phyloP scores from a whole-genome alignment of 108 stramenopile species.

The Cyclotella sp. region DNA sequence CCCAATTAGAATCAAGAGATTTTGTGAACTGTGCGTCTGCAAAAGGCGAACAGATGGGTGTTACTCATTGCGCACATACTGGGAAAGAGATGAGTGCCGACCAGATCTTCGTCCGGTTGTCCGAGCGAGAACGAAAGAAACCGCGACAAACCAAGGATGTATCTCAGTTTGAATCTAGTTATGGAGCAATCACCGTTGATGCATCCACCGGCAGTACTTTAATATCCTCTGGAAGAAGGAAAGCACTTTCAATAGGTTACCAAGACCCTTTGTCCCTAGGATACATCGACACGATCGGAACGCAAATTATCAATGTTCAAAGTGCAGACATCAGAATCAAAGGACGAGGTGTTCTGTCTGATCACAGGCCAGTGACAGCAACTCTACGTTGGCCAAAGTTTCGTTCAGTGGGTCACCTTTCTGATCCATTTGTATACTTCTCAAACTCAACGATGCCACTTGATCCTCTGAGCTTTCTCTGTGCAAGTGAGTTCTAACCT shows the following conservation, averaged over 20 bases:
- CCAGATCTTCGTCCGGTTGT: constrained; percentile 39
- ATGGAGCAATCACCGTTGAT: not conserved
- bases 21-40: constrained; percentile 53
- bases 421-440: constrained; percentile 6
- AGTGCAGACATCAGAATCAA: constrained; percentile 32
- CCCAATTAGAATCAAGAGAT: constrained; percentile 22
- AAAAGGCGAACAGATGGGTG: constrained; percentile 39
- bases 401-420: constrained; percentile 2
- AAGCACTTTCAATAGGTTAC: constrained; percentile 47
- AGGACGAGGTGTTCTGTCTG: constrained; percentile 33
- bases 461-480: constrained; percentile 5
- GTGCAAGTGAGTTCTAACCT: constrained; percentile 4
- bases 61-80: constrained; percentile 44
- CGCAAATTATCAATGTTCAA: constrained; percentile 34
- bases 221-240: constrained; percentile 10
- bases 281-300: constrained; percentile 37
- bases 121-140: not conserved
- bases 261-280: constrained; percentile 4
- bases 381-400: constrained; percentile 41
- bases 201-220: not conserved
- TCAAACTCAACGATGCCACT: constrained; percentile 7
- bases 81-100: constrained; percentile 43
- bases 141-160: not conserved
- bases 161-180: not conserved
- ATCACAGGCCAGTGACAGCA: constrained; percentile 53